Percentiles rank a stretch among this genome's conserved stretches.
Conservation (phyloP, 179 eudicot genomes). For the Amaranthus tricolor region DNA sequence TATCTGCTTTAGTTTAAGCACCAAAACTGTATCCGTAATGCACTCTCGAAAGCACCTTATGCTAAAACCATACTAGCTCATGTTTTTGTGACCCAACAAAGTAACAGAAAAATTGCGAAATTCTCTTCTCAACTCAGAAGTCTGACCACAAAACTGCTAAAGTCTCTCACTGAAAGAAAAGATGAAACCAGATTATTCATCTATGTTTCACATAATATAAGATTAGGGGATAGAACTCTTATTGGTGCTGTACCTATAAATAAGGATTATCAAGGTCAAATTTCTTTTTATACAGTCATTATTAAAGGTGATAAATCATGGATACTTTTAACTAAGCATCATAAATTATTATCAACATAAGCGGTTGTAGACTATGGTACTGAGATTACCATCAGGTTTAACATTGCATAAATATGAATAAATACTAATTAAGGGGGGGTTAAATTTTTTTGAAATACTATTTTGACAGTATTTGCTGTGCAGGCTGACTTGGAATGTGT, state of each 20-base stretch:
- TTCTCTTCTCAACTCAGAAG: background rate
- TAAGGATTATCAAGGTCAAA: no score
- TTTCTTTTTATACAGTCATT: background rate
- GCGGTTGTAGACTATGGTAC: background rate
- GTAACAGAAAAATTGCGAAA: background rate
- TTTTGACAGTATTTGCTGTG: conserved; percentile 32
- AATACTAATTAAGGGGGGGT: background rate
- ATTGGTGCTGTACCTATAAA: background rate
- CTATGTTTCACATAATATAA: background rate
- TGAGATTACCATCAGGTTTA: background rate
- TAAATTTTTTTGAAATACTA: background rate
- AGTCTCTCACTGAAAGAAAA: background rate
- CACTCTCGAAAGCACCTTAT: background rate
- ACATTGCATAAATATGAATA: background rate
- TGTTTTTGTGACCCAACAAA: background rate
- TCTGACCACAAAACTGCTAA: background rate
- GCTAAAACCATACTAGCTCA: background rate
- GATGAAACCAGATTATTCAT: background rate
- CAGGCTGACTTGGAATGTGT: conserved; percentile 67
- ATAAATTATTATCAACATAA: background rate
- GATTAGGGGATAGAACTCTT: background rate
- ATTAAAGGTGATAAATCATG: background rate
- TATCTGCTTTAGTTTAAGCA: background rate
- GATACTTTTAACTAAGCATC: conserved; percentile 9
- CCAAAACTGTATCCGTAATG: background rate